Base-by-base conservation (phyloP, 2,329 filamentous ascomycete genomes). In the Penicillium sp. region DNA sequence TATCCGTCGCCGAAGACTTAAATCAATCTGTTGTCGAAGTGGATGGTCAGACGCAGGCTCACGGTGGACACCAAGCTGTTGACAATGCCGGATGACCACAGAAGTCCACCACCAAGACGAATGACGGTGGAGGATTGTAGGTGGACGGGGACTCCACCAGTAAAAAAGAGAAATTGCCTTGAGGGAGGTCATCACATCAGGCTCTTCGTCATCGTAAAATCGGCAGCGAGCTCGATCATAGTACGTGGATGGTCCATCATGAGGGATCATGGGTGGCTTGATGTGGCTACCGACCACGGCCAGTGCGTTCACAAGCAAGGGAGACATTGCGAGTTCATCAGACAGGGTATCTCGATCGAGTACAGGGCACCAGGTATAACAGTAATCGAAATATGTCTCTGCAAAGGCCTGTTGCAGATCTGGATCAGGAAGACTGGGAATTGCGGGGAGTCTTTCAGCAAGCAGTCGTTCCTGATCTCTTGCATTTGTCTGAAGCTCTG, bases 21-120 rank as follows among this genome's bases (percentile, higher is more conserved):
- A 51, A 3, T 65, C 49, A 17, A 49, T 61, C 43, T 54, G 53
- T 6, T 57, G 59, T 3, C 51, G 54, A 13, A 54, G 51, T 4
- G 54, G 48, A 47, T 66, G 53, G 2, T 56, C 52, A 0, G 56
- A 49, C 0, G 59, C 54, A 0, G 70, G 71, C 41, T 77, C 74
- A 2, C 73, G 70, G 37, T 78, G 75, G 6, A 78, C 61, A 30
- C 74, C 75, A 62, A 76, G 70, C 49, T 78, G 74, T 47, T 78
- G 75, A 2, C 73, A 75, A 49, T 75, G 72, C 10, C 75, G 60
- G 17, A 78, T 76, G 12, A 74, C 66, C 3, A 76, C 68, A 2
- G 71, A 72, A 0, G 73, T 77, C 75, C 75, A 78, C 75, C 75
- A 78, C 75, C 74, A 78, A 18, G 71, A 72, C 1, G 73, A 69